phyloP scores from a whole-genome alignment of 306 rosid genomes.

The barrel medic (Medicago truncatula) region DNA sequence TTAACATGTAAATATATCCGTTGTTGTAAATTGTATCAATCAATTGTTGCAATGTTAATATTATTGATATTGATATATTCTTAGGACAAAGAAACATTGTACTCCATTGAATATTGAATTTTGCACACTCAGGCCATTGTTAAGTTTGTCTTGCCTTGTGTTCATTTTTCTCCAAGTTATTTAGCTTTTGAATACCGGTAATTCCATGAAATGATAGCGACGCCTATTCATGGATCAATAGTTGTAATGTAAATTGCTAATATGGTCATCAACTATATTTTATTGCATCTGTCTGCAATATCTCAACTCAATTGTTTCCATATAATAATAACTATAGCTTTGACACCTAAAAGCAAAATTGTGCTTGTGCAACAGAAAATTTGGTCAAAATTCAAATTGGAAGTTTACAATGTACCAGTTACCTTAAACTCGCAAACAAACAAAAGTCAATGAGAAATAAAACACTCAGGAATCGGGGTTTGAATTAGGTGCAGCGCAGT shows the following conservation, averaged over 20 bases:
- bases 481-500: background rate
- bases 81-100: background rate
- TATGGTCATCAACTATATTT: background rate
- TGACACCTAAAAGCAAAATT: constrained; percentile 28
- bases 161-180: background rate
- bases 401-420: background rate
- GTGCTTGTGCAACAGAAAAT: constrained; percentile 22
- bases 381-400: constrained; percentile 1
- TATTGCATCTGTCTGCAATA: background rate
- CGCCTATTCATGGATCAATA: background rate
- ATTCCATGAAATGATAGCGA: background rate
- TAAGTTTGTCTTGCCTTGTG: background rate
- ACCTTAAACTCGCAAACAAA: constrained; percentile 1
- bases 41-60: background rate
- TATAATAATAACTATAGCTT: background rate
- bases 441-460: background rate
- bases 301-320: background rate
- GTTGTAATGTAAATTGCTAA: background rate
- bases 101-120: background rate
- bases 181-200: background rate
- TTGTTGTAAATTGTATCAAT: constrained; percentile 10
- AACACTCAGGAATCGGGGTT: background rate
- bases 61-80: background rate
- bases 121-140: background rate
- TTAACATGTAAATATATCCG: constrained; percentile 11